Evolutionary conservation across 768 basidiomycete species (phyloP).

Genomic region (Ramaria rubella): DNA sequence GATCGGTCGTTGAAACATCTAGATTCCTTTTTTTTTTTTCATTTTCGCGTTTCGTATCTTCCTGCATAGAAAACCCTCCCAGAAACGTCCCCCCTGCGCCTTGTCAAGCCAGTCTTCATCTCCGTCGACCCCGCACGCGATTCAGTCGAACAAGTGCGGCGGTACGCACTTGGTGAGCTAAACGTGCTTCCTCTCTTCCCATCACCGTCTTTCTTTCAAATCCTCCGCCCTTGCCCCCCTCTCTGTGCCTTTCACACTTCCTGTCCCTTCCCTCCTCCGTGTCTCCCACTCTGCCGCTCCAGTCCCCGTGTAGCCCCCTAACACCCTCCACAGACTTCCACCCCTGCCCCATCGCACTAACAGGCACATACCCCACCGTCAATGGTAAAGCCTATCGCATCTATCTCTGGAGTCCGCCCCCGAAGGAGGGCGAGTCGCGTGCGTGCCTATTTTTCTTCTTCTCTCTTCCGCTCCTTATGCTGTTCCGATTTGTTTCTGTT

Average conservation of each 20-base stretch:
- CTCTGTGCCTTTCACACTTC: too few relatives aligned
- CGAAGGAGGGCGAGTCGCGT: constrained; percentile 52
- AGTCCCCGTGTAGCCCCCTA: too few relatives aligned
- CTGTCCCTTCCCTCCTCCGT: too few relatives aligned
- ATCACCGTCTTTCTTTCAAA: too few relatives aligned
- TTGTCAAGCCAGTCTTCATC: constrained; percentile 89
- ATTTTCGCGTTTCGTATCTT: background rate
- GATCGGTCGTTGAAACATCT: constrained; percentile 60
- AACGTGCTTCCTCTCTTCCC: too few relatives aligned
- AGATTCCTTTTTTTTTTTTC: constrained; percentile 44
- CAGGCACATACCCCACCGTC: constrained; percentile 75
- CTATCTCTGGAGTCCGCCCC: constrained; percentile 92
- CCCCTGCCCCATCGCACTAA: constrained; percentile 80
- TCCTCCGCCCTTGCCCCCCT: background rate
- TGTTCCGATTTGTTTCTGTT: too few relatives aligned
- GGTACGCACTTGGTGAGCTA: too few relatives aligned
- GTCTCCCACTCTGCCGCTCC: too few relatives aligned
- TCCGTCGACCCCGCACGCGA: constrained; percentile 95
- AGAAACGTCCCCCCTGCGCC: constrained; percentile 15
- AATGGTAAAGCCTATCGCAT: constrained; percentile 96
- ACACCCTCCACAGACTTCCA: constrained; percentile 85
- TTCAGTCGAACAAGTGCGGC: too few relatives aligned
- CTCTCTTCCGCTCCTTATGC: background rate
- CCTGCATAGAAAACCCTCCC: too few relatives aligned
- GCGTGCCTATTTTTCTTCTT: constrained; percentile 2